phyloP scores from a whole-genome alignment of 1,139 yeast genomes.

The Sugiyamaella japonica region DNA sequence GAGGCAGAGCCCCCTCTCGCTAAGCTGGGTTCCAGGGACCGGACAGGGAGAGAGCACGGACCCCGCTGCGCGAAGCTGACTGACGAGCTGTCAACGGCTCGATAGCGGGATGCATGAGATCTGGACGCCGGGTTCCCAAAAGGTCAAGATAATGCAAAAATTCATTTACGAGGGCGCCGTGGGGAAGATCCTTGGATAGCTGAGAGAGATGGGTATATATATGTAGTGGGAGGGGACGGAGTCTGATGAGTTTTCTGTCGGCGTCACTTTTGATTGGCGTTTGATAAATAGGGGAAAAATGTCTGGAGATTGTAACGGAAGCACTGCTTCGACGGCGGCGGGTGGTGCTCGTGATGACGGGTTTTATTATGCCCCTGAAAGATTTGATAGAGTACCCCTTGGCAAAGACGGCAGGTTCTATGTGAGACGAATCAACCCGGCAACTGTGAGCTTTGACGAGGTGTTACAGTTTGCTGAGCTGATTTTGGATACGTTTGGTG shows the following conservation, averaged over 20 bases:
- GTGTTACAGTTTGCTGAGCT: constrained; percentile 22
- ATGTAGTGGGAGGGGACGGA: not conserved
- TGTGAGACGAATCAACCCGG: constrained; percentile 12
- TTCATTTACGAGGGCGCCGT: not conserved
- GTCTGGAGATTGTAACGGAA: too few relatives aligned
- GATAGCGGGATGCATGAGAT: not conserved
- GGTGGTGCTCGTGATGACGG: not conserved
- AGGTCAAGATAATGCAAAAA: constrained; percentile 1
- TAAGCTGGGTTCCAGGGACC: too few relatives aligned
- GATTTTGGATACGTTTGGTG: constrained; percentile 20
- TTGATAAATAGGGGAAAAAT: not conserved
- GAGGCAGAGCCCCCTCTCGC: too few relatives aligned
- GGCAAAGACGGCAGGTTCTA: constrained; percentile 10
- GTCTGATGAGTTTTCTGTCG: not conserved
- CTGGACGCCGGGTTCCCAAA: not conserved
- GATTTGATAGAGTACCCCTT: not conserved
- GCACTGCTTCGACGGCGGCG: too few relatives aligned
- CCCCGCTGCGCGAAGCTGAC: too few relatives aligned
- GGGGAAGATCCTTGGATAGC: not conserved
- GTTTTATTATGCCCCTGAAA: not conserved
- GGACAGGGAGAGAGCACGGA: too few relatives aligned
- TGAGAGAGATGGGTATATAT: not conserved
- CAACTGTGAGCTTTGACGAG: constrained; percentile 14
- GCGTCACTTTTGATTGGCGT: not conserved
- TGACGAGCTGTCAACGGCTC: too few relatives aligned